Percentiles rank a stretch among this genome's conserved stretches.
phyloP scores from a whole-genome alignment of 495 filamentous ascomycete genomes.

The Penicillium silybi region DNA sequence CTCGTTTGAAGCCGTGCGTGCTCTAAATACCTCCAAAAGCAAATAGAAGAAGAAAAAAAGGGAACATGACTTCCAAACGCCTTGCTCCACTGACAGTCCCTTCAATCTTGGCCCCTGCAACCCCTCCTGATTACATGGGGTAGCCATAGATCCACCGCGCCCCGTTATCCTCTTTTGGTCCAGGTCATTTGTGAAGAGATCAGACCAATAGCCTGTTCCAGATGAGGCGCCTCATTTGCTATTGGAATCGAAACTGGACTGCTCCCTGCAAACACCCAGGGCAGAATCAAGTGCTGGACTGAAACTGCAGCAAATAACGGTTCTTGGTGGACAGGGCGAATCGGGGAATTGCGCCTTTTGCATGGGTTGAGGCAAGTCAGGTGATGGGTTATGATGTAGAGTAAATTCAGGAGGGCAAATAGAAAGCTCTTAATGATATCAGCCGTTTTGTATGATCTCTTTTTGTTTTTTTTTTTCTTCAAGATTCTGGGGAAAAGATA shows the following conservation, averaged over 20 bases:
- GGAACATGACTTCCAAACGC: not conserved
- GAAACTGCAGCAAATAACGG: constrained; percentile 25
- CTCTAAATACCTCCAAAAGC: not conserved
- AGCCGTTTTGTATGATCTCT: constrained; percentile 17
- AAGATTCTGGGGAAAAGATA: not conserved
- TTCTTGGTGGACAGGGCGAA: constrained; percentile 18
- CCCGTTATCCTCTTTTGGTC: not conserved
- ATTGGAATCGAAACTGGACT: constrained; percentile 6
- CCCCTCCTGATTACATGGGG: not conserved
- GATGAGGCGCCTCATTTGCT: not conserved
- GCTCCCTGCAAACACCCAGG: constrained; percentile 14
- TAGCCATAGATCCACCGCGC: not conserved
- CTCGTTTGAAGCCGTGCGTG: not conserved
- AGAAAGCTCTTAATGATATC: constrained; percentile 1
- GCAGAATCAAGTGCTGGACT: constrained; percentile 9
- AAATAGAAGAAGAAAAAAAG: not conserved
- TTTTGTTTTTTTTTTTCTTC: not conserved
- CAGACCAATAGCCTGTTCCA: not conserved
- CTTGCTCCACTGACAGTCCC: not conserved
- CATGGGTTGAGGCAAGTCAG: not conserved
- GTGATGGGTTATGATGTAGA: not conserved
- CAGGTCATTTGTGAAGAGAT: not conserved
- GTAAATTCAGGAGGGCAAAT: not conserved
- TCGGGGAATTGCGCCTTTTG: constrained; percentile 18
- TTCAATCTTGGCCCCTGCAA: not conserved